These are phyloP conservation scores for Exophiala xenobiotica DNA, from an alignment of 2,329 filamentous ascomycete species.

Conservation along the genomic window DNA sequence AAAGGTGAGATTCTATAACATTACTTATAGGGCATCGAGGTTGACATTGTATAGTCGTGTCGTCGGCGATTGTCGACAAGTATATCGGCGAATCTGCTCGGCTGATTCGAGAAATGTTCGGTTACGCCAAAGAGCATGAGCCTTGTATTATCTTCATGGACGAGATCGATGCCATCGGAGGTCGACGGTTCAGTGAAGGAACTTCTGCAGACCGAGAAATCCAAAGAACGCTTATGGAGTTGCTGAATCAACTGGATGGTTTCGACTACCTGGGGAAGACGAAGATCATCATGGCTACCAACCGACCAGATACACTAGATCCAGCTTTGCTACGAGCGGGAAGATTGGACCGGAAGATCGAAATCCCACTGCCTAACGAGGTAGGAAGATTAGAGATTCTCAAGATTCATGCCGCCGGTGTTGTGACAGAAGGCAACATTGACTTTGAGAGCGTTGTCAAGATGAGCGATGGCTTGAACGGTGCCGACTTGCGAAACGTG, in stretches of 20 bases:
- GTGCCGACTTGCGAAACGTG: conserved; percentile 94
- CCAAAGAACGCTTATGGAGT: conserved; percentile 96
- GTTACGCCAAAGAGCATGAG: conserved; percentile 98
- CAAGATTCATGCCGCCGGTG: conserved; percentile 90
- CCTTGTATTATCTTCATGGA: conserved; percentile 99
- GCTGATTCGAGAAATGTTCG: conserved; percentile 98
- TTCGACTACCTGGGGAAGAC: conserved; percentile 99
- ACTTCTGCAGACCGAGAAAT: conserved; percentile 98
- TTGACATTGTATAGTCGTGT: conserved; percentile 68
- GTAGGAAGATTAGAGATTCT: conserved; percentile 93
- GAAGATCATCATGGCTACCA: conserved; percentile 99
- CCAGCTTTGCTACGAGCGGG: conserved; percentile 89
- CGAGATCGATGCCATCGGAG: conserved; percentile 98
- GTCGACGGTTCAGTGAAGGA: conserved; percentile 92
- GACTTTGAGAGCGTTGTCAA: conserved; percentile 99
- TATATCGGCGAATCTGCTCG: conserved; percentile 98
- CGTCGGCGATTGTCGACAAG: conserved; percentile 98
- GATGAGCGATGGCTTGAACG: conserved; percentile 98
- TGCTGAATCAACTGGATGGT: conserved; percentile 96
- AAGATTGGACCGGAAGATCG: conserved; percentile 94
- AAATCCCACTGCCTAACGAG: conserved; percentile 95
- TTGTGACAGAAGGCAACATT: conserved; percentile 88
- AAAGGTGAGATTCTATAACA: conserved; percentile 78
- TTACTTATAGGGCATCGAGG: too few relatives aligned
- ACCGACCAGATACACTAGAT: conserved; percentile 93